Conservation (phyloP, 805 yeast species). For the Yarrowia deformans region DNA sequence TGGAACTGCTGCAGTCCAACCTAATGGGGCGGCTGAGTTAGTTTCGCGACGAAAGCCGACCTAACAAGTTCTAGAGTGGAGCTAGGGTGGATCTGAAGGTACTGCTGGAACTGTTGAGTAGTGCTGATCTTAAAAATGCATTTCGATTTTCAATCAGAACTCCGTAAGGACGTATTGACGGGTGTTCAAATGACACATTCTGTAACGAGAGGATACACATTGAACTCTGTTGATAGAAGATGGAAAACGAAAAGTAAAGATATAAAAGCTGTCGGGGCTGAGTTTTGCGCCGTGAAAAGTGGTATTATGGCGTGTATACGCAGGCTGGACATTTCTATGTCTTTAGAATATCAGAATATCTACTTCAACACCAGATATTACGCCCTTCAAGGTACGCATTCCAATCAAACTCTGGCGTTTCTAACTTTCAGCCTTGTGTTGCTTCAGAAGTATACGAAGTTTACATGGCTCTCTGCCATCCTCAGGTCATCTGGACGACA, state of each 20-base stretch:
- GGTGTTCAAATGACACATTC: background rate
- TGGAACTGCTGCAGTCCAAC: slow-evolving; percentile 4
- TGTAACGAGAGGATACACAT: slow-evolving; percentile 28
- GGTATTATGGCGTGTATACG: background rate
- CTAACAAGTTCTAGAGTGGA: background rate
- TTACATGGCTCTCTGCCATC: slow-evolving; percentile 4
- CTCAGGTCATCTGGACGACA: slow-evolving; percentile 25
- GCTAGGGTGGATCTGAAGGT: background rate
- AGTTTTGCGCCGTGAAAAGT: background rate
- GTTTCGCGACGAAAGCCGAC: background rate
- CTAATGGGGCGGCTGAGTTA: slow-evolving; percentile 29
- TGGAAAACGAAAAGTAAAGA: background rate
- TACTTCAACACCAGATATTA: too few species aligned
- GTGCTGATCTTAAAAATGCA: too few species aligned
- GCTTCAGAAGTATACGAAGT: slow-evolving; percentile 32
- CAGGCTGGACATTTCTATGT: background rate
- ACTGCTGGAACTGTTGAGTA: background rate
- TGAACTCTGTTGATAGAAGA: background rate
- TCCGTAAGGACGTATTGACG: background rate
- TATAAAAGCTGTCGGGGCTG: background rate
- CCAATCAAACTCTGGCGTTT: slow-evolving; percentile 19
- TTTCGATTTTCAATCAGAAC: background rate
- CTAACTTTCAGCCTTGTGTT: slow-evolving; percentile 3
- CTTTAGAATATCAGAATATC: background rate
- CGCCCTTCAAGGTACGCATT: background rate